These are phyloP conservation scores for Penicillium paradoxum DNA, from an alignment of 495 filamentous ascomycete species.

Conservation along the genomic window DNA sequence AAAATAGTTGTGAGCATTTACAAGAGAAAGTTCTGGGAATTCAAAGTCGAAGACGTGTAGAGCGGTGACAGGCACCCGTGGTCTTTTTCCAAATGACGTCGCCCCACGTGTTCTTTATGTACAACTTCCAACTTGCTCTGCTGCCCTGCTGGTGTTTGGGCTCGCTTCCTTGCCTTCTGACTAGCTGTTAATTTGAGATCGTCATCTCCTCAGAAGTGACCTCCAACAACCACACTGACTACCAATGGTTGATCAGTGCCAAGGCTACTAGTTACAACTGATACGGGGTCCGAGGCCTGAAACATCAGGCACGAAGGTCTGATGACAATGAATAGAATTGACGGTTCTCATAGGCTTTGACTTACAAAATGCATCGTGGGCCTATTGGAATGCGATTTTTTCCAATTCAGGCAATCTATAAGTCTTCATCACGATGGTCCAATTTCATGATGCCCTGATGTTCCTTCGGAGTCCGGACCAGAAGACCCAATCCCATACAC, in stretches of 20 bases:
- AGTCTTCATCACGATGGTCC: not conserved
- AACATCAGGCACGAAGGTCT: not conserved
- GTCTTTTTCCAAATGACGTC: slow-evolving; percentile 35
- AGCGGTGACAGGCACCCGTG: slow-evolving; percentile 9
- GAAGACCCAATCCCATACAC: not conserved
- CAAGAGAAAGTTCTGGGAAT: not conserved
- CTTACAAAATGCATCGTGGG: no score
- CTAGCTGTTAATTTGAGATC: not conserved
- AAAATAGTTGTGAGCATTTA: not conserved
- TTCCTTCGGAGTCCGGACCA: not conserved
- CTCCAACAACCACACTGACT: not conserved
- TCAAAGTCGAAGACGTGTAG: not conserved
- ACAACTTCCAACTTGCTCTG: not conserved
- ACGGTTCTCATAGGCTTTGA: no score
- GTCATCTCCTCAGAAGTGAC: not conserved
- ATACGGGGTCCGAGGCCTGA: not conserved
- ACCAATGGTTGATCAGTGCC: not conserved
- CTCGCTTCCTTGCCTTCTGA: not conserved
- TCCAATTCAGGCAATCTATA: not conserved
- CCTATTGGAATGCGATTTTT: no score
- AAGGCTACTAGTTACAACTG: not conserved
- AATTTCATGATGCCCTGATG: not conserved
- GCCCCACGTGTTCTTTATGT: slow-evolving; percentile 29
- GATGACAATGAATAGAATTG: no score
- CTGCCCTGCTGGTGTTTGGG: not conserved